Evolutionary conservation across 192 early-diverging fungal genomes (phyloP), one percentile per base, ranked within the genome.

Genomic region (Phycomyces nitens): DNA sequence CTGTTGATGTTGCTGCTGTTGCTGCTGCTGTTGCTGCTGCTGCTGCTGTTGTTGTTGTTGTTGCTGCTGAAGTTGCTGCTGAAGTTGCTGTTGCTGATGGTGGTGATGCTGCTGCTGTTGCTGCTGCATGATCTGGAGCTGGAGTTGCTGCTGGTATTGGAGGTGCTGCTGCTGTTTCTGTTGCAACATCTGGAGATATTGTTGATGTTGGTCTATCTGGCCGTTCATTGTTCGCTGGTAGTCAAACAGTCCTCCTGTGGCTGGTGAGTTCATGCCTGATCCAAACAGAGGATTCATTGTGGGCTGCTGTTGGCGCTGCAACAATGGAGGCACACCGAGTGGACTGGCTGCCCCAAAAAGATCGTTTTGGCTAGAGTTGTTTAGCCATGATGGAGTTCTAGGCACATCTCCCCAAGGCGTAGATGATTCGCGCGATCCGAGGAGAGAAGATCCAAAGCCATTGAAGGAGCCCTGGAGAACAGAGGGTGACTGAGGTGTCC

Each of bases 151-250:
- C 23, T 66, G 57, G 11, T 34, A 58, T 52, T 56, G 69, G 52
- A 60, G 27, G 15, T 73, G 66, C 2, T 65, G 64, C 39, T 63
- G 55, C 57, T 71, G 65, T 21, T 73, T 62, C 49, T 73, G 72
- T 41, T 77, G 75, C 60, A 78, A 20, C 22, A 81, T 63, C 3
- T 64, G 66, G 6, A 57, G 40, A 43, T 76, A 65, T 34, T 73
- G 66, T 23, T 69, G 78, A 39, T 62, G 44, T 1, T 71, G 58
- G 24, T 82, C 78, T 21, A 79, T 39, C 27, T 82, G 59, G 26
- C 55, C 64, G 26, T 44, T 64, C 23, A 64, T 14, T 0, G 22
- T 23, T 16, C 20, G 18, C 22, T 56, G 39, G 15, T 64, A 18
- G 26, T 55, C 64, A 23, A 65, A 65, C n/a, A 65, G 24, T 42